phyloP scores from a whole-genome alignment of 352 stramenopile species.

The Phytophthora citricola region DNA sequence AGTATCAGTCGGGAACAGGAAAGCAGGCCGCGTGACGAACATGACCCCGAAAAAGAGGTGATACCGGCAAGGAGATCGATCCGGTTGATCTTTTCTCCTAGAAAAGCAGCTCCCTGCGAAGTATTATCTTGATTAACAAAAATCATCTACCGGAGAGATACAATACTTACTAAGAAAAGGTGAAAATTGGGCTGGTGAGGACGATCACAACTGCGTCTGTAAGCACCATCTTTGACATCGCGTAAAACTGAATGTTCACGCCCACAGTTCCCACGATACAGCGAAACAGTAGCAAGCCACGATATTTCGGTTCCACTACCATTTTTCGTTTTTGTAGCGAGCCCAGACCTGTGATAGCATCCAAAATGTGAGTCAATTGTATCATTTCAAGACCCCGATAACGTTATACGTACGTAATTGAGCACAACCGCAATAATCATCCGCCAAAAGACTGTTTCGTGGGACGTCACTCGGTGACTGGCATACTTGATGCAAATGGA shows the following conservation, averaged over 20 bases:
- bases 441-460: conserved; percentile 71
- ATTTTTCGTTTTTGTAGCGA: conserved; percentile 47
- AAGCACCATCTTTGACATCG: conserved; percentile 76
- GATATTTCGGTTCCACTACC: conserved; percentile 40
- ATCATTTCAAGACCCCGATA: not conserved
- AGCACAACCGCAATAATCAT: conserved; percentile 53
- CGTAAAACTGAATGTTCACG: conserved; percentile 65
- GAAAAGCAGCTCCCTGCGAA: conserved; percentile 27
- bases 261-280: conserved; percentile 60
- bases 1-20: conserved; percentile 49
- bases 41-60: conserved; percentile 62
- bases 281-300: conserved; percentile 53
- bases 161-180: conserved; percentile 57
- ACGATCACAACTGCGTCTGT: conserved; percentile 72
- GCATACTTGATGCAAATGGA: conserved; percentile 72
- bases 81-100: conserved; percentile 54
- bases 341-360: conserved; percentile 34
- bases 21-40: conserved; percentile 60
- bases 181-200: conserved; percentile 53
- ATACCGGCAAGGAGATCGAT: conserved; percentile 50
- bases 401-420: conserved; percentile 49
- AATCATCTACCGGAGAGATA: not conserved
- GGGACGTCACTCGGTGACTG: conserved; percentile 56
- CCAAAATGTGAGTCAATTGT: not conserved
- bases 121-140: not conserved